Conservation (phyloP, 768 basidiomycete genomes). For the Sistotremastrum suecicum region DNA sequence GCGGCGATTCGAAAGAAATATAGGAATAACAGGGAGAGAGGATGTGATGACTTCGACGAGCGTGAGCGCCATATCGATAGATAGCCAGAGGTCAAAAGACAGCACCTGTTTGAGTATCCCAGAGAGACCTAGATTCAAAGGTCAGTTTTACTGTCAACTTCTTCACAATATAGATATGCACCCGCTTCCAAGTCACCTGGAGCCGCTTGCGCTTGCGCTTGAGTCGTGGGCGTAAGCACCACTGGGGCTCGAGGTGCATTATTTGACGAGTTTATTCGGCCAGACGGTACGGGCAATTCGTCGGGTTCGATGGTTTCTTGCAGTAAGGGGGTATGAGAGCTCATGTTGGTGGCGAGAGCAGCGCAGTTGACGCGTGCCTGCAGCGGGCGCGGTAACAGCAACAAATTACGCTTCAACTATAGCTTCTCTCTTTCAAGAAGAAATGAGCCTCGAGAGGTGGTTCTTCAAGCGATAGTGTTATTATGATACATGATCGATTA, state of each 20-base stretch:
- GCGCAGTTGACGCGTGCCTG: no score
- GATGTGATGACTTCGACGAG: slow-evolving; percentile 52
- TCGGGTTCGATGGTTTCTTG: slow-evolving; percentile 74
- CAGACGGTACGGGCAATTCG: slow-evolving; percentile 32
- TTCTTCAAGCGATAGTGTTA: no score
- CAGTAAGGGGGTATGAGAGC: slow-evolving; percentile 47
- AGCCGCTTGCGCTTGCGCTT: slow-evolving; percentile 35
- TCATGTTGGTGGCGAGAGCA: slow-evolving; percentile 26
- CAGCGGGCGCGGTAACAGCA: no score
- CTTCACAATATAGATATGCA: slow-evolving; percentile 16
- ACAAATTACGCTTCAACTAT: no score
- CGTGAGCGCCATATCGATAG: not conserved
- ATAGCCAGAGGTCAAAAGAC: not conserved
- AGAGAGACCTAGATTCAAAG: slow-evolving; percentile 38
- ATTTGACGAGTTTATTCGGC: slow-evolving; percentile 22
- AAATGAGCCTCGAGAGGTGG: no score
- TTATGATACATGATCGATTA: no score
- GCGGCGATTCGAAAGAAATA: slow-evolving; percentile 82
- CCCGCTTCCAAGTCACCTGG: slow-evolving; percentile 67
- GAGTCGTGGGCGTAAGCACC: slow-evolving; percentile 43
- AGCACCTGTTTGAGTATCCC: slow-evolving; percentile 67
- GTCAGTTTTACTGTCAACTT: not conserved
- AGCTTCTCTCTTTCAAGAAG: no score
- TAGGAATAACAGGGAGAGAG: slow-evolving; percentile 72
- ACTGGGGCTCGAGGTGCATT: slow-evolving; percentile 26